phyloP scores from a whole-genome alignment of 2,329 filamentous ascomycete genomes.

The Colletotrichum limetticola region DNA sequence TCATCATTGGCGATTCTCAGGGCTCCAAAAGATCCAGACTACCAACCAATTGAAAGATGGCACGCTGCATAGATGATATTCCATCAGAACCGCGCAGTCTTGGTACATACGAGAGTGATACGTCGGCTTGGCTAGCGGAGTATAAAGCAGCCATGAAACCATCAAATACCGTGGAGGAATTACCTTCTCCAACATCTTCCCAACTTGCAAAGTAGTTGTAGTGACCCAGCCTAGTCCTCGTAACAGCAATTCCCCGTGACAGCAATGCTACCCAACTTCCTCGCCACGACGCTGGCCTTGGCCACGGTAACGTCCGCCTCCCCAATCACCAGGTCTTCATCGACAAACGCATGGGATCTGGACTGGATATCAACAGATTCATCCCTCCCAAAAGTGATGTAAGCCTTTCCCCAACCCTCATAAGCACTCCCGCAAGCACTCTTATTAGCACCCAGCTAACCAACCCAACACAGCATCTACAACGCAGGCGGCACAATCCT shows the following conservation, averaged over 20 bases:
- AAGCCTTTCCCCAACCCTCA: conserved; percentile 7
- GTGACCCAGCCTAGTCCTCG: neutral
- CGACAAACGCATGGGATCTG: conserved; percentile 17
- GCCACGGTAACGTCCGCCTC: neutral
- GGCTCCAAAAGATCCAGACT: neutral
- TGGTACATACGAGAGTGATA: too few relatives aligned
- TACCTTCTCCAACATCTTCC: too few relatives aligned
- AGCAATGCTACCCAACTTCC: neutral
- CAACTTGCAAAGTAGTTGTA: neutral
- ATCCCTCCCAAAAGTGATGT: conserved; percentile 43
- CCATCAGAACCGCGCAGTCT: too few relatives aligned
- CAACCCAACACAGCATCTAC: conserved; percentile 35
- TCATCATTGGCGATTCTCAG: neutral
- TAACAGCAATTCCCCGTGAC: neutral
- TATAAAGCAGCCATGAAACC: too few relatives aligned
- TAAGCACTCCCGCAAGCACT: neutral
- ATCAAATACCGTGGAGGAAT: too few relatives aligned
- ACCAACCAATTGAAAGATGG: too few relatives aligned
- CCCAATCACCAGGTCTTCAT: neutral
- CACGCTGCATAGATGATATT: too few relatives aligned
- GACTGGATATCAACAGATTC: conserved; percentile 41
- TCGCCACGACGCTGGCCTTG: neutral
- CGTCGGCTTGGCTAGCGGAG: neutral
- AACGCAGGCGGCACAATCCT: conserved; percentile 45
- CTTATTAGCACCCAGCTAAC: neutral